A percentile compares a stretch with the other conserved stretches of the same genome.
These are phyloP conservation scores for Aureobasidium sp. DNA, from an alignment of 2,329 filamentous ascomycete genomes.

Conservation along the genomic window DNA sequence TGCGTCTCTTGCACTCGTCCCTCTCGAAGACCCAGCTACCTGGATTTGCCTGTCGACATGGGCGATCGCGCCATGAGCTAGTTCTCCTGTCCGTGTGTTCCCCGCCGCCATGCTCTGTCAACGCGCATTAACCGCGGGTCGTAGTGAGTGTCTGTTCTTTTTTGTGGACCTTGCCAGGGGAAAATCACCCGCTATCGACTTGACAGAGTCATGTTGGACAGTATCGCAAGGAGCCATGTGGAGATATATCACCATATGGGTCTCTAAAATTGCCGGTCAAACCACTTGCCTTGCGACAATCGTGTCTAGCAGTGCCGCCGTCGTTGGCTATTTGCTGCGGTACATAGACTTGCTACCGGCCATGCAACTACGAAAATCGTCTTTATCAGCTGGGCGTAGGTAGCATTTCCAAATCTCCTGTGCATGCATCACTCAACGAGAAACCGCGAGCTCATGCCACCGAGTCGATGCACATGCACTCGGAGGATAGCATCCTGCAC, in stretches of 20 bases:
- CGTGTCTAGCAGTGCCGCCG: neutral
- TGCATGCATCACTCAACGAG: neutral
- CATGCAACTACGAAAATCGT: neutral
- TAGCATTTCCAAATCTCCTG: neutral
- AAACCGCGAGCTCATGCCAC: slow-evolving; percentile 6
- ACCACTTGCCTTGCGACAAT: neutral
- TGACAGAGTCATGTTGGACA: neutral
- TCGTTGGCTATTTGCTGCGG: neutral
- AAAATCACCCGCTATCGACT: neutral
- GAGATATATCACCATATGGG: neutral
- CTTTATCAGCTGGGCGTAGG: neutral
- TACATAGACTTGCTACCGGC: neutral
- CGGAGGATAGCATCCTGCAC: neutral
- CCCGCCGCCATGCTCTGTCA: slow-evolving; percentile 11
- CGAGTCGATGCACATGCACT: neutral
- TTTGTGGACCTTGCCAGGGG: slow-evolving; percentile 7
- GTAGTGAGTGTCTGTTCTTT: slow-evolving; percentile 6
- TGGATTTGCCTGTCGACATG: slow-evolving; percentile 1
- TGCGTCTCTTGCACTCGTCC: neutral
- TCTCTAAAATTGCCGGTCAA: neutral
- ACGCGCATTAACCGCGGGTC: slow-evolving; percentile 6
- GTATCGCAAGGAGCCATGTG: neutral
- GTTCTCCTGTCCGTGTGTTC: slow-evolving; percentile 9
- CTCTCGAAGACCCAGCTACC: slow-evolving; percentile 7
- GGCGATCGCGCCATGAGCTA: slow-evolving; percentile 10